Percentiles rank a stretch among this genome's conserved stretches.
Conservation (phyloP, 2,329 filamentous ascomycete genomes). For the Phaeosphaeria sp. region DNA sequence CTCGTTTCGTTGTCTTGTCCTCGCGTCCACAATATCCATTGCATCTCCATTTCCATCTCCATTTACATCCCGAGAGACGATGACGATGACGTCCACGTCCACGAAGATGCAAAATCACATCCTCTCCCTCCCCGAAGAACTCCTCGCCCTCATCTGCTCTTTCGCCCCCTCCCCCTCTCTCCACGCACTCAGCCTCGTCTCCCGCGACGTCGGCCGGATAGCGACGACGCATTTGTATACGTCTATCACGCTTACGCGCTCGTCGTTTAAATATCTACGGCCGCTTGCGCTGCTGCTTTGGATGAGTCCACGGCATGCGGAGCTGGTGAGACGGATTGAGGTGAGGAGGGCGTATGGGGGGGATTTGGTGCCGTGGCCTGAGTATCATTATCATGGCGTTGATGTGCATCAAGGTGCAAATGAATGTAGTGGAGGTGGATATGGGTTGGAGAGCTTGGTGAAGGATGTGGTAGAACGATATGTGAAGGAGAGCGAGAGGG, state of each 20-base stretch:
- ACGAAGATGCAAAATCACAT: not conserved
- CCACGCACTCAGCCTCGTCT: constrained; percentile 15
- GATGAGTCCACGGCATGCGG: constrained; percentile 11
- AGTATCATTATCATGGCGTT: too few species aligned
- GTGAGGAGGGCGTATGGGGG: constrained; percentile 22
- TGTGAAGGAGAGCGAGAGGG: constrained; percentile 8
- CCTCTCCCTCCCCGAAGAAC: constrained; percentile 19
- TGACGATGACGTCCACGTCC: too few species aligned
- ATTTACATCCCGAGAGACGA: not conserved
- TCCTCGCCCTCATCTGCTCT: constrained; percentile 15
- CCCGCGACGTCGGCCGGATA: constrained; percentile 18
- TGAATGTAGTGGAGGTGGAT: too few species aligned
- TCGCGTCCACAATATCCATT: not conserved
- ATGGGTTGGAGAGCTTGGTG: constrained; percentile 9
- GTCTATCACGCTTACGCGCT: constrained; percentile 10
- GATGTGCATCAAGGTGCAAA: too few species aligned
- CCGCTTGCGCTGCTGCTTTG: constrained; percentile 19
- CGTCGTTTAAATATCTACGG: constrained; percentile 15
- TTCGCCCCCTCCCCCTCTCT: not conserved
- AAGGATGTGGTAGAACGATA: constrained; percentile 4
- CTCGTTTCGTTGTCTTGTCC: not conserved
- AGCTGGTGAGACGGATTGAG: constrained; percentile 9
- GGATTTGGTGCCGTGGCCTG: constrained; percentile 19
- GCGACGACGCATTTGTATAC: constrained; percentile 20
- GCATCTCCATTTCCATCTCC: not conserved